Conservation (phyloP, 768 basidiomycete genomes). For the Mycena kentingensis region DNA sequence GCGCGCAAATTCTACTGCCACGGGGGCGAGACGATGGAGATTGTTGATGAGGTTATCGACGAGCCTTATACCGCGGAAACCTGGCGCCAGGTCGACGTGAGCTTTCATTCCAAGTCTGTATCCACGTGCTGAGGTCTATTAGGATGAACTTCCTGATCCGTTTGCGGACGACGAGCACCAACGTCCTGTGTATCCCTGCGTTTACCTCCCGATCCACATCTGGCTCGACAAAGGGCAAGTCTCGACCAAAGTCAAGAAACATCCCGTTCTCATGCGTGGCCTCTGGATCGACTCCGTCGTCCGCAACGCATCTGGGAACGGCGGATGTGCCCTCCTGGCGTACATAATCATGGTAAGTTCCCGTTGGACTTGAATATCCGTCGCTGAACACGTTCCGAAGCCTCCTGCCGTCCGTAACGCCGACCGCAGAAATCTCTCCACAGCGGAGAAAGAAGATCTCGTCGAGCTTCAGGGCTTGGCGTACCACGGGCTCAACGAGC, state of each 20-base stretch:
- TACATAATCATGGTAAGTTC: conserved; percentile 14
- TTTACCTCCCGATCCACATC: background rate
- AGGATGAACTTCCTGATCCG: background rate
- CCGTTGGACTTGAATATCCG: background rate
- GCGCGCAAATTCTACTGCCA: background rate
- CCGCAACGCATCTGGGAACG: conserved; percentile 1
- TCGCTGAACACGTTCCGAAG: background rate
- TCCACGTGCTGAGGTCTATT: background rate
- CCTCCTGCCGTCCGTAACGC: background rate
- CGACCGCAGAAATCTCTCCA: background rate
- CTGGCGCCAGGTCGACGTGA: background rate
- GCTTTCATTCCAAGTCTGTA: background rate
- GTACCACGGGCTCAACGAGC: conserved; percentile 12
- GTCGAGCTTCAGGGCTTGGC: background rate
- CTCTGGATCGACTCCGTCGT: background rate
- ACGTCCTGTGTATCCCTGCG: background rate
- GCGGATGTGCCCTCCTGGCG: conserved; percentile 15
- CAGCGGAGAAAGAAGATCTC: conserved; percentile 1
- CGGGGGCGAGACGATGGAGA: background rate
- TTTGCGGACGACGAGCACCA: background rate
- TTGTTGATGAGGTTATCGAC: background rate
- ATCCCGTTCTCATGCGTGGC: background rate
- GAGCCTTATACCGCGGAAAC: background rate
- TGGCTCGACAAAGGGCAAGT: background rate
- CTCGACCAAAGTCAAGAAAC: conserved; percentile 1